Percentiles rank a stretch among this genome's conserved stretches.
Conservation (phyloP, 768 basidiomycete species). For the Mycena haematopus region DNA sequence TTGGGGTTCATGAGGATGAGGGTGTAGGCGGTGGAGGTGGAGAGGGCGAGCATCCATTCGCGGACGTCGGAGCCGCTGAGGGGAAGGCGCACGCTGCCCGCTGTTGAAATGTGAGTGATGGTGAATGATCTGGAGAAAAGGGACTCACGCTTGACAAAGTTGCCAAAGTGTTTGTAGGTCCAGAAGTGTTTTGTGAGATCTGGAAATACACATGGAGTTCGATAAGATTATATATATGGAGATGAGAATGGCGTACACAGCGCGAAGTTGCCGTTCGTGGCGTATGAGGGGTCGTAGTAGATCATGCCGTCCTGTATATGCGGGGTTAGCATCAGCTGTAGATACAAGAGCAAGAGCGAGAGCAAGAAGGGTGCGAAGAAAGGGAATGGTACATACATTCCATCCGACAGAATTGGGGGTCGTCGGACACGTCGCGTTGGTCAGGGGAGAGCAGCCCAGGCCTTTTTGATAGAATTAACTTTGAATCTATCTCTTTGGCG, state of each 20-base stretch:
- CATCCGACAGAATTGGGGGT: slow-evolving; percentile 47
- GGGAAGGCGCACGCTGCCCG: slow-evolving; percentile 1
- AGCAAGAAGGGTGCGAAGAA: too few relatives aligned
- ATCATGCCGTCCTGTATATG: slow-evolving; percentile 46
- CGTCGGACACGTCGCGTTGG: slow-evolving; percentile 41
- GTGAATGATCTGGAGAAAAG: neutral
- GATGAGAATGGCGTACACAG: neutral
- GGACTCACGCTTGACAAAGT: slow-evolving; percentile 46
- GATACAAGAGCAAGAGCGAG: too few relatives aligned
- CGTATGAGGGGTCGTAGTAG: slow-evolving; percentile 49
- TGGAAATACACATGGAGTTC: neutral
- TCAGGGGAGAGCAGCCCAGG: slow-evolving; percentile 47
- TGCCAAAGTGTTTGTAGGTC: slow-evolving; percentile 48
- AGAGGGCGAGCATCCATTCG: slow-evolving; percentile 2
- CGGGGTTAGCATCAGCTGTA: too few relatives aligned
- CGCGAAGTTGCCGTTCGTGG: slow-evolving; percentile 43
- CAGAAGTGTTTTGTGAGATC: slow-evolving; percentile 48
- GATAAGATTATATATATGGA: neutral
- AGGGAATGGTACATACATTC: slow-evolving; percentile 39
- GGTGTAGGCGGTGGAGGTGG: slow-evolving; percentile 1
- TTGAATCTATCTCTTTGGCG: too few relatives aligned
- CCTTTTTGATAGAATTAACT: too few relatives aligned
- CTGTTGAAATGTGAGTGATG: neutral
- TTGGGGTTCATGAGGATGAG: slow-evolving; percentile 19
- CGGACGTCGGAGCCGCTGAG: slow-evolving; percentile 1